Evolutionary conservation across 2,329 filamentous ascomycete genomes (phyloP).

Genomic region (Botrytis fragariae): DNA sequence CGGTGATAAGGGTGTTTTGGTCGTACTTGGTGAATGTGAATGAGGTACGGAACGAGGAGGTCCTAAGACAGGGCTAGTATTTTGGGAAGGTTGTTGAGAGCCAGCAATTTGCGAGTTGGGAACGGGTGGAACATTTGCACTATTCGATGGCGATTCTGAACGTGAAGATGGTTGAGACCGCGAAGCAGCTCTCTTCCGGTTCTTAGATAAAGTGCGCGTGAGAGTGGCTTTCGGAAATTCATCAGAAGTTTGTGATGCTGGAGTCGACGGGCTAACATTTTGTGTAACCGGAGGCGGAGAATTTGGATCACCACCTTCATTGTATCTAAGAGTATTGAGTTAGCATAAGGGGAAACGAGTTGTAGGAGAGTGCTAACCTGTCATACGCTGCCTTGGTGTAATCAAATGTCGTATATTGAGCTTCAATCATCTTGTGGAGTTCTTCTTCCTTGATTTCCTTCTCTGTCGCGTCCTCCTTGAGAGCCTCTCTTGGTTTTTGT

Average conservation of each 20-base stretch:
- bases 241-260: constrained; percentile 19
- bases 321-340: constrained; percentile 35
- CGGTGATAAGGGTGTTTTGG: constrained; percentile 30
- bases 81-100: constrained; percentile 22
- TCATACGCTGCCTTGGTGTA: constrained; percentile 82
- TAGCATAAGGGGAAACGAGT: constrained; percentile 22
- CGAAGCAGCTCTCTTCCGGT: constrained; percentile 20
- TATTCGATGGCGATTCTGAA: constrained; percentile 33
- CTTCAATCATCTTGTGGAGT: constrained; percentile 90
- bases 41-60: constrained; percentile 18
- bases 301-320: constrained; percentile 37
- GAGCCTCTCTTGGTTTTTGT: constrained; percentile 86
- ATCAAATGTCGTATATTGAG: constrained; percentile 90
- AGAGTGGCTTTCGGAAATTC: constrained; percentile 18
- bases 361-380: constrained; percentile 51
- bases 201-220: constrained; percentile 12
- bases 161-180: constrained; percentile 33
- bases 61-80: constrained; percentile 9
- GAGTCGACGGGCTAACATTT: constrained; percentile 22
- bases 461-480: constrained; percentile 91
- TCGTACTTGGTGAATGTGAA: constrained; percentile 10
- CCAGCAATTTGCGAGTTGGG: constrained; percentile 30
- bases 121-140: constrained; percentile 28
- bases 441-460: constrained; percentile 95
- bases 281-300: constrained; percentile 25